Evolutionary conservation across 345 rosid genomes (phyloP).

Genomic region (Moringa oleifera): DNA sequence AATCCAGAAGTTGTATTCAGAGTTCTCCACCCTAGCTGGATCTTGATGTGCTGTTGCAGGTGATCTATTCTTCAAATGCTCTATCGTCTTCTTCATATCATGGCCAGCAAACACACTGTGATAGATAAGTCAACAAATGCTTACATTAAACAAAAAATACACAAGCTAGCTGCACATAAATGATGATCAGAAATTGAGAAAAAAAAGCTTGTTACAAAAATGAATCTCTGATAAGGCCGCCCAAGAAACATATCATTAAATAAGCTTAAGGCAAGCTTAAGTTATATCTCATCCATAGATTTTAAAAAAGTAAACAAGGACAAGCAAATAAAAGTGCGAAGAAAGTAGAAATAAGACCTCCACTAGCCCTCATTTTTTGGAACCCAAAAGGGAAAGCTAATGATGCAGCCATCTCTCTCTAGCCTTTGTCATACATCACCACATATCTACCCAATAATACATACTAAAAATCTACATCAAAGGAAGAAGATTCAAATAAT

Average conservation of each 20-base stretch:
- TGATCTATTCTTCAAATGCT: conserved; percentile 27
- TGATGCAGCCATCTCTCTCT: neutral
- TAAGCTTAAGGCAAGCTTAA: too few species aligned
- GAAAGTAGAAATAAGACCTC: neutral
- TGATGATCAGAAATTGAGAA: too few species aligned
- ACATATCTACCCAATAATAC: too few species aligned
- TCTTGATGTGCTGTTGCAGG: conserved; percentile 23
- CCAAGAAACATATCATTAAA: too few species aligned
- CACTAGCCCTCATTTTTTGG: too few species aligned
- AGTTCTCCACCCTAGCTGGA: conserved; percentile 19
- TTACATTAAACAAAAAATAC: neutral
- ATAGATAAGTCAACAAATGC: neutral
- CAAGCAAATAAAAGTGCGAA: neutral
- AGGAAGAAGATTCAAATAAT: neutral
- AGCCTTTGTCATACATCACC: too few species aligned
- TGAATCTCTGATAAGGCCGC: neutral
- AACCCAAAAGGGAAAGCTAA: neutral
- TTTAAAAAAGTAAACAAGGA: too few species aligned
- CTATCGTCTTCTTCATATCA: conserved; percentile 32
- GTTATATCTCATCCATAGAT: too few species aligned
- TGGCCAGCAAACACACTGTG: conserved; percentile 33
- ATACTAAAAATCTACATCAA: too few species aligned
- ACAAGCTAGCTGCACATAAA: neutral
- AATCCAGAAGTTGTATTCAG: conserved; percentile 34
- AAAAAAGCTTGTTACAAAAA: too few species aligned